Base-by-base conservation (phyloP, 495 filamentous ascomycete genomes). In the Hypoxylon fuscum region DNA sequence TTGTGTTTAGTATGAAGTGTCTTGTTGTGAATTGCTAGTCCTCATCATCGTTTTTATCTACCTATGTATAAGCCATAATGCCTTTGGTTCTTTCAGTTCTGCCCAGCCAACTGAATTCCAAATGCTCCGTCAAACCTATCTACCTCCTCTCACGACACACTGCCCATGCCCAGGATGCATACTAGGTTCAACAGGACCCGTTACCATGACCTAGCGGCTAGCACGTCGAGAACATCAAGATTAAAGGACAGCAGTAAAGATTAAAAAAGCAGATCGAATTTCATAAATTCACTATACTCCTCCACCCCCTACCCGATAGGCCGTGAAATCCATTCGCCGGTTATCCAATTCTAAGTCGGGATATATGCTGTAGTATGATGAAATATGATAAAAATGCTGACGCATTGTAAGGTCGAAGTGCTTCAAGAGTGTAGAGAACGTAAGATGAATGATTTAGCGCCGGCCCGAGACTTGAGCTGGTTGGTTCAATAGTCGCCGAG, bases 311-410 rank as follows among this genome's bases (percentile, higher is more conserved):
- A 48, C 40, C 55, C 38, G 25, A 55, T 55, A 45, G 50, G 44
- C 62, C 50, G 62, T 59, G 55, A 65, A 59, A 65, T 65, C 55
- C 62, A 65, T 65, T 59, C 55, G 62, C 62, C 55, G 62, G 62
- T 59, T 59, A 50, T 65, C 62, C 63, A 61, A 61, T 53, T 66
- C 63, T 66, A 66, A 66, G 47, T 20, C 47, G 40, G 56, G 50
- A 47, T 51, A 62, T 57, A 51, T 55, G 55, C 51, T 66, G 31
- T 8, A 55, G 37, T 66, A 55, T 59, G 62, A 55, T 44, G 15
- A n/a, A 14, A 5, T 15, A 38, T 5, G n/a, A 2, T 12, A 25
- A 25, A 40, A 10, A 40, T 37, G 25, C 12, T 31, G 25, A 49
- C 37, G 46, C 31, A 35, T 35, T 38, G 27, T 21, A 23, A 9